These are phyloP conservation scores for Blastobotrys proliferans DNA, from an alignment of 1,139 yeast species.

Conservation along the genomic window DNA sequence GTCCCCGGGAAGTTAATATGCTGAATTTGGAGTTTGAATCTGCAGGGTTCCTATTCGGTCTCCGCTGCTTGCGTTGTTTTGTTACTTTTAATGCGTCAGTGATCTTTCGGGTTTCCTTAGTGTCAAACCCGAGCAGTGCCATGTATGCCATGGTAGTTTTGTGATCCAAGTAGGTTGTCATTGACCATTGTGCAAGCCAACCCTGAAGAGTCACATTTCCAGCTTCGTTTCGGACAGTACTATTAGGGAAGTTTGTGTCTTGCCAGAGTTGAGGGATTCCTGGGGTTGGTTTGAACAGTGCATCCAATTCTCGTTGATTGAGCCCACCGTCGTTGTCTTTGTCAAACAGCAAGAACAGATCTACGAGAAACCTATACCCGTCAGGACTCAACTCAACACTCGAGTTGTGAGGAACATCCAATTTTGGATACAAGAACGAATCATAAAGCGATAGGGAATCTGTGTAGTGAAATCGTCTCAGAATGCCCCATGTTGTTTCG, in stretches of 20 bases:
- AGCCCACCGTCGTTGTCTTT: slow-evolving; percentile 95
- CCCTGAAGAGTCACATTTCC: slow-evolving; percentile 93
- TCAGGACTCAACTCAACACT: slow-evolving; percentile 89
- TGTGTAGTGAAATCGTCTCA: slow-evolving; percentile 83
- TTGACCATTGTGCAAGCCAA: slow-evolving; percentile 98
- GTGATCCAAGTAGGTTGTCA: slow-evolving; percentile 85
- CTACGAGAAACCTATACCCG: slow-evolving; percentile 92
- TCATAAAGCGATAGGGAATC: slow-evolving; percentile 84
- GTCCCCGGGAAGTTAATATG: not conserved
- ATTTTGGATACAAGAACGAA: slow-evolving; percentile 64
- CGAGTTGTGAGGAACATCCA: slow-evolving; percentile 72
- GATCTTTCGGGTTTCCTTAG: slow-evolving; percentile 35
- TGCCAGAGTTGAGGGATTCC: slow-evolving; percentile 87
- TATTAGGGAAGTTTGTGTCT: slow-evolving; percentile 76
- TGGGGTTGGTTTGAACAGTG: slow-evolving; percentile 81
- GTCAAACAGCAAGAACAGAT: slow-evolving; percentile 79
- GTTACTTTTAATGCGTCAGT: slow-evolving; percentile 74
- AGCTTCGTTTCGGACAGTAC: slow-evolving; percentile 83
- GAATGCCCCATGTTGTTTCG: slow-evolving; percentile 93
- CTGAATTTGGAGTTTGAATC: slow-evolving; percentile 9
- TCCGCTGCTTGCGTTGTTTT: slow-evolving; percentile 61
- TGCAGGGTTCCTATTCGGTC: slow-evolving; percentile 48
- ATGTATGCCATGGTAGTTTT: slow-evolving; percentile 80
- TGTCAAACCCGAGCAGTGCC: slow-evolving; percentile 83
- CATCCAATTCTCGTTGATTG: slow-evolving; percentile 61